A percentile compares a stretch with the other conserved stretches of the same genome.
These are phyloP conservation scores for Corylus americana DNA, from an alignment of 306 rosid species.

Conservation along the genomic window DNA sequence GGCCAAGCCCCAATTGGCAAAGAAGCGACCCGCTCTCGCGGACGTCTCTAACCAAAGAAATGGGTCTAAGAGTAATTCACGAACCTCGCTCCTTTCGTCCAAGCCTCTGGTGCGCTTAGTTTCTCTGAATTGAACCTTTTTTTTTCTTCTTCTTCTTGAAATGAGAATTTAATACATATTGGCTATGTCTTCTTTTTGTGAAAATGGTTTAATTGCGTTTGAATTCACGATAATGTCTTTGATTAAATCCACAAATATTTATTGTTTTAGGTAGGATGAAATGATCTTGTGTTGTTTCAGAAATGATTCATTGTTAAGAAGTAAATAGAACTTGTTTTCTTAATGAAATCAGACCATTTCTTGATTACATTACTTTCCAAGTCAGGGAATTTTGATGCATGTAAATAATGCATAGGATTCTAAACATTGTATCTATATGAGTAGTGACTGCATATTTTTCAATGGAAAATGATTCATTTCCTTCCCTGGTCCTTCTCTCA, in stretches of 20 bases:
- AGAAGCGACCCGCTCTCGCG: constrained; percentile 53
- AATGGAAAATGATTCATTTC: too few species aligned
- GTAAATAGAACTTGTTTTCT: neutral
- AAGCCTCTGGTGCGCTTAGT: constrained; percentile 46
- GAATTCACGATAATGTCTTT: neutral
- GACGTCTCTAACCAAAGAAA: constrained; percentile 50
- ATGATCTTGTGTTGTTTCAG: neutral
- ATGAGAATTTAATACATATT: neutral
- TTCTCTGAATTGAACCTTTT: neutral
- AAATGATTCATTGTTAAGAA: neutral
- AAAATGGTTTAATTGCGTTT: too few species aligned
- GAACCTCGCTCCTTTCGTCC: constrained; percentile 13
- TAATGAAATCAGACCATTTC: neutral
- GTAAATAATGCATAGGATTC: neutral
- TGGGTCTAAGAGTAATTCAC: constrained; percentile 23
- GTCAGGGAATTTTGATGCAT: neutral
- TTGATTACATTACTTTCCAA: neutral
- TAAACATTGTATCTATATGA: neutral
- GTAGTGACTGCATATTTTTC: neutral
- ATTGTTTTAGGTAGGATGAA: neutral
- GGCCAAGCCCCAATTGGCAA: constrained; percentile 34
- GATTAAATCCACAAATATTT: too few species aligned
- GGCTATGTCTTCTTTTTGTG: too few species aligned
- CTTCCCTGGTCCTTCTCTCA: too few species aligned
- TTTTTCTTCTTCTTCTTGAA: neutral